A percentile compares a stretch with the other conserved stretches of the same genome.
Evolutionary conservation across 805 yeast genomes (phyloP).

Genomic region (Candida alai): DNA sequence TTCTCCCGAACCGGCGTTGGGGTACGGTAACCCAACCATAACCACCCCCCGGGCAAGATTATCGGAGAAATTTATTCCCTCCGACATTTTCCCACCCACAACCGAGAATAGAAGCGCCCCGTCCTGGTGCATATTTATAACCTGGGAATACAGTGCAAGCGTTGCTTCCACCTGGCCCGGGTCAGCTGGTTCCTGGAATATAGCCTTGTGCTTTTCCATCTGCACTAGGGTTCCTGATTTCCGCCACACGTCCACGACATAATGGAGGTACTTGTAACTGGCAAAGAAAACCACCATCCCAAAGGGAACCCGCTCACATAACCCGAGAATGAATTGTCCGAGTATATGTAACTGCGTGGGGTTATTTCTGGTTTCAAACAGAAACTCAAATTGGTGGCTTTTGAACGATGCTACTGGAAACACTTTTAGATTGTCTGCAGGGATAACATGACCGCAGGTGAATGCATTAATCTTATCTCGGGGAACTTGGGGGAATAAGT

Average conservation of each 20-base stretch:
- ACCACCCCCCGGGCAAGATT: constrained; percentile 82
- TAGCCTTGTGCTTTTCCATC: constrained; percentile 38
- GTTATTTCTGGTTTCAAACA: constrained; percentile 59
- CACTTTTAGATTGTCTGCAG: constrained; percentile 61
- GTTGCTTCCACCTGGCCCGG: constrained; percentile 41
- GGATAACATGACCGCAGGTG: constrained; percentile 82
- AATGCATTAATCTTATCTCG: constrained; percentile 45
- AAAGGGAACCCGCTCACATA: constrained; percentile 50
- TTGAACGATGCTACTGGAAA: constrained; percentile 40
- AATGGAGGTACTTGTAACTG: constrained; percentile 67
- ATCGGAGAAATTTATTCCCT: constrained; percentile 89
- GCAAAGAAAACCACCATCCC: constrained; percentile 86
- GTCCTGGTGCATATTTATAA: constrained; percentile 25
- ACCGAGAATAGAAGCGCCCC: constrained; percentile 80
- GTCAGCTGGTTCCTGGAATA: constrained; percentile 55
- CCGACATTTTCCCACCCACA: constrained; percentile 90
- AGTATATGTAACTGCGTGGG: constrained; percentile 42
- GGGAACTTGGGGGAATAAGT: constrained; percentile 55
- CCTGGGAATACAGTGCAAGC: constrained; percentile 47
- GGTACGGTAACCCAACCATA: constrained; percentile 87
- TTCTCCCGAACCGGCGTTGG: constrained; percentile 80
- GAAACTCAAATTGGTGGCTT: constrained; percentile 50
- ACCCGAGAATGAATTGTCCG: constrained; percentile 45
- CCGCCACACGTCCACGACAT: constrained; percentile 54
- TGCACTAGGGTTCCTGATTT: constrained; percentile 22